A percentile compares a stretch with the other conserved stretches of the same genome.
These are phyloP conservation scores for Phytophthora sansomeana DNA, from an alignment of 352 stramenopile species.

Conservation along the genomic window DNA sequence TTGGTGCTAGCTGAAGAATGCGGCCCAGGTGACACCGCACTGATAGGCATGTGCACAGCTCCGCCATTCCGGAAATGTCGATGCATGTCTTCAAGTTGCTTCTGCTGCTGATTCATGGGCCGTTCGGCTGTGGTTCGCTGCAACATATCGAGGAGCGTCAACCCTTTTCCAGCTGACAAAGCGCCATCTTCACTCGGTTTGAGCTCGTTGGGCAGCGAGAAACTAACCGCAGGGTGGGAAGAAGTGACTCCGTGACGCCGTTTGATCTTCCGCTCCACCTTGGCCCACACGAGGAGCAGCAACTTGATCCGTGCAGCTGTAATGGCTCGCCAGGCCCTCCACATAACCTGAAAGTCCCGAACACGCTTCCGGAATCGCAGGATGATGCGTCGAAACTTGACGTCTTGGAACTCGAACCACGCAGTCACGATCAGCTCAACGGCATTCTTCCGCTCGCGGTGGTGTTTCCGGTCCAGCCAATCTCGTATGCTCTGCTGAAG, in stretches of 20 bases:
- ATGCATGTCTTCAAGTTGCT: constrained; percentile 57
- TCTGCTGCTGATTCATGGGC: constrained; percentile 36
- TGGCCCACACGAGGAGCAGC: constrained; percentile 70
- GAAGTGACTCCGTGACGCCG: constrained; percentile 46
- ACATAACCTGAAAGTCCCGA: constrained; percentile 79
- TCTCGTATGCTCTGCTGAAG: constrained; percentile 52
- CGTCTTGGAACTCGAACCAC: constrained; percentile 84
- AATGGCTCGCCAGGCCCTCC: constrained; percentile 72
- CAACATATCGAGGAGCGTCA: constrained; percentile 36
- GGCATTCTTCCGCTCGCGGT: constrained; percentile 24
- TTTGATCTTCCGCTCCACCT: constrained; percentile 67
- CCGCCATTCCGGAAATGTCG: constrained; percentile 72
- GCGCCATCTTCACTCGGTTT: constrained; percentile 13
- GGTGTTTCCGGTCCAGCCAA: constrained; percentile 48
- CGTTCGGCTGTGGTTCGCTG: constrained; percentile 21
- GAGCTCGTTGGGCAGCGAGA: constrained; percentile 2
- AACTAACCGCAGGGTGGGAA: constrained; percentile 3
- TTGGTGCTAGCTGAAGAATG: constrained; percentile 6
- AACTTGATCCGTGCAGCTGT: constrained; percentile 79
- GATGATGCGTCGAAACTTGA: constrained; percentile 85
- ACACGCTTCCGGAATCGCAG: constrained; percentile 80
- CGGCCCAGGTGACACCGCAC: constrained; percentile 8
- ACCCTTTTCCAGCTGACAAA: constrained; percentile 10
- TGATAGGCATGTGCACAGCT: constrained; percentile 50
- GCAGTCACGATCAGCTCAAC: constrained; percentile 72